These are phyloP conservation scores for Phenoliferia sp. DNA, from an alignment of 1,284 basidiomycete genomes.

Conservation along the genomic window DNA sequence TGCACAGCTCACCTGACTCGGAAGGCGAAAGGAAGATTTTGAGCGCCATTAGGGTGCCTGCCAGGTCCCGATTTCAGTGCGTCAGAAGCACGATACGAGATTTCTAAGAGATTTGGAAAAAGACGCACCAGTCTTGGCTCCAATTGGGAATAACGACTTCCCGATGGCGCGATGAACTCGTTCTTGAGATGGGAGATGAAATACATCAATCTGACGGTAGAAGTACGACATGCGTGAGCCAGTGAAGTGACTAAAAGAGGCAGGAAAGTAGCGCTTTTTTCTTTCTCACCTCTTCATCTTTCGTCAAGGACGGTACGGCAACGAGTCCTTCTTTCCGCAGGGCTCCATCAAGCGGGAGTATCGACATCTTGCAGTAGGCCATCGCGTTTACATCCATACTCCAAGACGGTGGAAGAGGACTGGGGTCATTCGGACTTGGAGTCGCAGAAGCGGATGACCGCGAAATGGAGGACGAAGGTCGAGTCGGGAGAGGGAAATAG, in stretches of 20 bases:
- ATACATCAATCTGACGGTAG: conserved; percentile 31
- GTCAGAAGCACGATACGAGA: neutral
- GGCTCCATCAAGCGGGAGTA: conserved; percentile 8
- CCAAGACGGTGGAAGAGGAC: conserved; percentile 8
- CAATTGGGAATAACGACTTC: conserved; percentile 12
- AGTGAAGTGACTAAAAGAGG: neutral
- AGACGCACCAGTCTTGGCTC: conserved; percentile 31
- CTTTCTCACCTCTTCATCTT: conserved; percentile 27
- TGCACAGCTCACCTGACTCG: neutral
- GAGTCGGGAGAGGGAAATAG: conserved; percentile 10
- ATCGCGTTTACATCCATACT: conserved; percentile 33
- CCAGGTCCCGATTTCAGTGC: neutral
- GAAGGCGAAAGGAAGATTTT: conserved; percentile 13
- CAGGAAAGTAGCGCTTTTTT: too few relatives aligned
- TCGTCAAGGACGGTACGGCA: conserved; percentile 31
- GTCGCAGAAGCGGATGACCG: conserved; percentile 1
- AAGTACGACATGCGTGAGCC: neutral
- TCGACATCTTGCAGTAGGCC: conserved; percentile 31
- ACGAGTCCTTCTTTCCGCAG: conserved; percentile 17
- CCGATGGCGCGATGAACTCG: conserved; percentile 33
- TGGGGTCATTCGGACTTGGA: conserved; percentile 4
- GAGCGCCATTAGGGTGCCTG: conserved; percentile 35
- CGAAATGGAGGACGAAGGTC: neutral
- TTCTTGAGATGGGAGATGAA: conserved; percentile 24
- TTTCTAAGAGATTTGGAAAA: neutral